Conservation (phyloP, 352 stramenopile genomes). For the Phytophthora pinifolia region DNA sequence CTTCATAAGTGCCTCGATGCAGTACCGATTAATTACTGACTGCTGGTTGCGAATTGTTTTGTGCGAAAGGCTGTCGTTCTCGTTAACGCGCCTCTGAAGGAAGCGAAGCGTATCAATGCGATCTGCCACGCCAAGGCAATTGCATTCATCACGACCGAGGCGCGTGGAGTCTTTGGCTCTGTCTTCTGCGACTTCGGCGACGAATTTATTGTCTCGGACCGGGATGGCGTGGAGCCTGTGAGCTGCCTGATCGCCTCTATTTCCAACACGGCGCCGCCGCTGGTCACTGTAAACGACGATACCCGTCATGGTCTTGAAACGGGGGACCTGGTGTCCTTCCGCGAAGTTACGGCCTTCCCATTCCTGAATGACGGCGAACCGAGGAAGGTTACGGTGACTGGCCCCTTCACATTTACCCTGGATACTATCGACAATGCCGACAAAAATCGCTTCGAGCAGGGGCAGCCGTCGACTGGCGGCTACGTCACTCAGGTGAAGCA, state of each 20-base stretch:
- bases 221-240: conserved; percentile 92
- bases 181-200: conserved; percentile 99
- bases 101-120: conserved; percentile 76
- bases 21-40: not conserved
- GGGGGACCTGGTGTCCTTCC: conserved; percentile 96
- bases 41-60: not conserved
- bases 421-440: conserved; percentile 76
- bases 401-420: conserved; percentile 98
- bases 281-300: conserved; percentile 98
- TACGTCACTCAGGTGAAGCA: conserved; percentile 97
- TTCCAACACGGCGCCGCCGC: conserved; percentile 67
- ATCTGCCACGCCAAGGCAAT: conserved; percentile 86
- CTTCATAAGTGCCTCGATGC: not conserved
- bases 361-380: conserved; percentile 82
- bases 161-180: conserved; percentile 93
- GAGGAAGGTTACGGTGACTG: conserved; percentile 78
- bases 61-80: conserved; percentile 77
- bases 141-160: conserved; percentile 93
- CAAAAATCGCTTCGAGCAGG: conserved; percentile 61
- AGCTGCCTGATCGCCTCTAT: conserved; percentile 95
- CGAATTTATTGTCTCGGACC: conserved; percentile 93
- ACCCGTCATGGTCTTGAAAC: conserved; percentile 96
- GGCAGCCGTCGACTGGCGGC: conserved; percentile 69
- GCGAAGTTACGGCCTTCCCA: conserved; percentile 92
- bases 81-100: conserved; percentile 71